Evolutionary conservation across 208 protist genomes (phyloP), one percentile per base, ranked within the genome.

Genomic region (Trypanosoma vivax): DNA sequence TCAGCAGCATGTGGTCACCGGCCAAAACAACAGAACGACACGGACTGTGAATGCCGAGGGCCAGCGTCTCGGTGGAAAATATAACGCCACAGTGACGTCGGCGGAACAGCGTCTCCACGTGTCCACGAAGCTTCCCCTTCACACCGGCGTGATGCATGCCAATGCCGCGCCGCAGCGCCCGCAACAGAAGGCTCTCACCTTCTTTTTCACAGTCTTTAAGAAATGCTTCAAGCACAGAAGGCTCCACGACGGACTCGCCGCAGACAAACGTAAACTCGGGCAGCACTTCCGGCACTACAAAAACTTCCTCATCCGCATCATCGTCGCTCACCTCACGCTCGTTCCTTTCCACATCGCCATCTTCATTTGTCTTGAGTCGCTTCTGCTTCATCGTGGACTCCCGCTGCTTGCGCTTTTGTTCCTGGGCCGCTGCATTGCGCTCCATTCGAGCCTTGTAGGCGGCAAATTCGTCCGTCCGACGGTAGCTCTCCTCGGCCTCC

Each of bases 31-130:
- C 92, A 47, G 89, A 95, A 42, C 87, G 88, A 70, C 92, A 97
- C 1, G 96, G 96, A 68, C 95, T 96, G 79, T 98, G 92, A 48
- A 98, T 83, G 53, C 96, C 95, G 9, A 98, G 73, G n/a, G 95
- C 92, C 25, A 98, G 78, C 30, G 92, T 96, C 53, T 83, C 84
- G 6, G 95, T 98, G 21, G 89, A 81, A 55, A 96, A 82, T 48
- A 98, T 86, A 33, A 98, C 83, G n/a, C 75, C 74, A 50, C 96
- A 83, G 59, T 93, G 65, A 0, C 79, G 72, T 2, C 68, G 58
- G 31, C 96, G 90, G 80, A 98, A 98, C 41, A 98, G 73, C 31
- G 77, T 65, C 56, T 98, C 96, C 46, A 97, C 94, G 39, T 77
- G 49, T 16, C 87, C 68, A 27, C 90, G 75, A 57, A 97, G 86